Percentiles rank a stretch among this genome's conserved stretches.
Evolutionary conservation across 2,329 filamentous ascomycete genomes (phyloP).

Genomic region (Colletotrichum kahawae): DNA sequence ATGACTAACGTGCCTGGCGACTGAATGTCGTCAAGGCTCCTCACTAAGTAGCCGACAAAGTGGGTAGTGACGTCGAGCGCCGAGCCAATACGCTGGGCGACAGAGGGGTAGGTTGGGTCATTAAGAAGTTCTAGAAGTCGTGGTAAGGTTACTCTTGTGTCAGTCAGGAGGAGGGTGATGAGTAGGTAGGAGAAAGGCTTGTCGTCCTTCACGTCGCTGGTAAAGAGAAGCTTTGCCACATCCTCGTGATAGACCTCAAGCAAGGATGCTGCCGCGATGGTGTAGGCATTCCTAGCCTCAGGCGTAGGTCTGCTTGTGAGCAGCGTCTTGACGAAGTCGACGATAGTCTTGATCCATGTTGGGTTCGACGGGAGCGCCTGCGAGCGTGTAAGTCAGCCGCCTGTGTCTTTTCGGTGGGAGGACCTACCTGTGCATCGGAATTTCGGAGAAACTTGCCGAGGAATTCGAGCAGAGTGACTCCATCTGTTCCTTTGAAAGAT

Average conservation of each 20-base stretch:
- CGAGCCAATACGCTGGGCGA: conserved; percentile 60
- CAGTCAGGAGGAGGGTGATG: conserved; percentile 68
- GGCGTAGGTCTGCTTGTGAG: conserved; percentile 60
- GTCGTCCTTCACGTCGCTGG: conserved; percentile 42
- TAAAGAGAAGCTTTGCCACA: conserved; percentile 58
- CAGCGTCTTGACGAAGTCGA: conserved; percentile 56
- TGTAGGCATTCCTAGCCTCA: conserved; percentile 62
- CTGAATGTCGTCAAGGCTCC: conserved; percentile 54
- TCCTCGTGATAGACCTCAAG: conserved; percentile 58
- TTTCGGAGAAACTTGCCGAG: conserved; percentile 57
- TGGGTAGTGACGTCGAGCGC: conserved; percentile 67
- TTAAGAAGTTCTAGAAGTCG: conserved; percentile 64
- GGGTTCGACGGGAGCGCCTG: conserved; percentile 56
- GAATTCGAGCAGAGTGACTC: conserved; percentile 63
- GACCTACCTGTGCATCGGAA: conserved; percentile 51
- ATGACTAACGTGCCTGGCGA: conserved; percentile 46
- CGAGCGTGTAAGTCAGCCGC: conserved; percentile 16
- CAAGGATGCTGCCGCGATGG: conserved; percentile 61
- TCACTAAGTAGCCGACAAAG: conserved; percentile 63
- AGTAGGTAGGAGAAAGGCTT: conserved; percentile 68
- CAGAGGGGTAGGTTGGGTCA: conserved; percentile 53
- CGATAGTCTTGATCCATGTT: conserved; percentile 56
- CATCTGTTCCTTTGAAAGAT: conserved; percentile 64
- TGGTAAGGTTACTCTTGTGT: conserved; percentile 68
- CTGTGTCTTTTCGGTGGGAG: not conserved